These are phyloP conservation scores for Penicillium sp. DNA, from an alignment of 2,329 filamentous ascomycete genomes.

Conservation along the genomic window DNA sequence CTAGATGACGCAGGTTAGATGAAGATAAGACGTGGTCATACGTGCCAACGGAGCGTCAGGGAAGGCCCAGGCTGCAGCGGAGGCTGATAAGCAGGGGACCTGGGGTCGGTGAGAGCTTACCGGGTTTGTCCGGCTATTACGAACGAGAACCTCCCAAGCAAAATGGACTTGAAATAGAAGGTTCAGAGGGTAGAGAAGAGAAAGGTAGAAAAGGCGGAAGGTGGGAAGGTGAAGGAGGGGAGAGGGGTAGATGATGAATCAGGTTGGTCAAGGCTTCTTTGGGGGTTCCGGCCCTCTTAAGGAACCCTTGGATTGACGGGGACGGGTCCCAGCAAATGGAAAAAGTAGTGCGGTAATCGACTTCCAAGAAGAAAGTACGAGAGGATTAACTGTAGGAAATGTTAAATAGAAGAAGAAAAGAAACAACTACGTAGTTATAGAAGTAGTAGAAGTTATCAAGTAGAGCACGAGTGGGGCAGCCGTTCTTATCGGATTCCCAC, in stretches of 20 bases:
- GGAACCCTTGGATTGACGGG: conserved; percentile 9
- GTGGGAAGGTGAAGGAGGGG: conserved; percentile 12
- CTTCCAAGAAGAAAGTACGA: not conserved
- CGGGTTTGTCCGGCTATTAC: not conserved
- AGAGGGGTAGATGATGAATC: conserved; percentile 28
- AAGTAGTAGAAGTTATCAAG: not conserved
- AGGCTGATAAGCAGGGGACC: not conserved
- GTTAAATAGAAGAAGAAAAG: not conserved
- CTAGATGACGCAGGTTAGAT: conserved; percentile 1
- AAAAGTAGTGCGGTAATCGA: not conserved
- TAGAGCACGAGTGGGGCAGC: not conserved
- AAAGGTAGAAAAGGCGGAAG: not conserved
- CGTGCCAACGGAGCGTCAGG: not conserved
- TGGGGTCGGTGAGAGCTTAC: not conserved
- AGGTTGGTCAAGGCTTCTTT: conserved; percentile 17
- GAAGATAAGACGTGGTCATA: conserved; percentile 1
- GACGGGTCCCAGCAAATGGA: conserved; percentile 1
- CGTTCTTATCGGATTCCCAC: not conserved
- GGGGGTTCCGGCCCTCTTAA: not conserved
- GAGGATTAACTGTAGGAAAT: not conserved
- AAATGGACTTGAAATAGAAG: not conserved
- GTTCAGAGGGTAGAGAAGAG: not conserved
- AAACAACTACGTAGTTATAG: not conserved
- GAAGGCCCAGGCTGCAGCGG: not conserved
- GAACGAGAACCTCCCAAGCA: not conserved